Evolutionary conservation across 768 basidiomycete genomes (phyloP).

Genomic region (Jaapia argillacea): DNA sequence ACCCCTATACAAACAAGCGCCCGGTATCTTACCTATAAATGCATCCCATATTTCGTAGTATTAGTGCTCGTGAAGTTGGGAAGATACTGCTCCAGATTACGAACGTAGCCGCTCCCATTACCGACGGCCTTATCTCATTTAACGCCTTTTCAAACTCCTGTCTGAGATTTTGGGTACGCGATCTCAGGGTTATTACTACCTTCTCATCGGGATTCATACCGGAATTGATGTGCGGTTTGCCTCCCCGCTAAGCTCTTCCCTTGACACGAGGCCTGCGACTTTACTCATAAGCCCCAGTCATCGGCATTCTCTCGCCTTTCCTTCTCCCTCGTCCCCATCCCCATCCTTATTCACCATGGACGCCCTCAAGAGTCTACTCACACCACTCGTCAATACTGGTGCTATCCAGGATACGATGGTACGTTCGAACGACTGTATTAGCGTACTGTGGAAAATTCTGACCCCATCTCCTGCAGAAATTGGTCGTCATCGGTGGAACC

Average conservation of each 20-base stretch:
- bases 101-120: no score
- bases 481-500: slow-evolving; percentile 84
- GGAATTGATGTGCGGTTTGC: slow-evolving; percentile 1
- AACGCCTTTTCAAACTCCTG: neutral
- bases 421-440: slow-evolving; percentile 12
- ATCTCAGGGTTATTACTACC: neutral
- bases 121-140: no score
- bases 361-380: slow-evolving; percentile 56
- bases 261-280: no score
- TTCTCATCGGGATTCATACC: neutral
- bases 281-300: no score
- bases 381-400: slow-evolving; percentile 52
- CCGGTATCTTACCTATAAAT: no score
- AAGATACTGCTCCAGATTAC: no score
- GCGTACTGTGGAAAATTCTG: neutral
- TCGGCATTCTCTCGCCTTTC: no score
- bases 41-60: no score
- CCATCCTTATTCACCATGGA: slow-evolving; percentile 39
- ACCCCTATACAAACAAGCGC: no score
- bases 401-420: slow-evolving; percentile 78
- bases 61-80: no score
- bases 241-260: slow-evolving; percentile 1
- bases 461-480: slow-evolving; percentile 41
- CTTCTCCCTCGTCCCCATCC: no score
- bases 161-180: neutral